Evolutionary conservation across 306 rosid genomes (phyloP).

Genomic region (Citrullus colocynthis): DNA sequence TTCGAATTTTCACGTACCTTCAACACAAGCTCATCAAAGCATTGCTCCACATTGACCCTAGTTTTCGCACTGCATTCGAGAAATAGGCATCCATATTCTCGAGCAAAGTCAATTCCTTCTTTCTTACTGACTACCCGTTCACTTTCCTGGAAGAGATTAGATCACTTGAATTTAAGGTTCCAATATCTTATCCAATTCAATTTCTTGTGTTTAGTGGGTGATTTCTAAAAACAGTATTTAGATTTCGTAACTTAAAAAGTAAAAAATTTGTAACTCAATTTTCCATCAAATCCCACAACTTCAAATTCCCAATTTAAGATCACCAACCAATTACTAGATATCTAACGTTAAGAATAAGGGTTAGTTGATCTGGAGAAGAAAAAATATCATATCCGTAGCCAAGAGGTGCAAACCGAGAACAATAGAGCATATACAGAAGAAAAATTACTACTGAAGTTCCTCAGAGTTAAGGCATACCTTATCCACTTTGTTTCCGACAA

Average conservation of each 20-base stretch:
- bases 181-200: neutral
- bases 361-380: neutral
- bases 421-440: neutral
- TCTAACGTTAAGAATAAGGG: neutral
- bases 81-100: slow-evolving; percentile 91
- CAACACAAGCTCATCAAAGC: slow-evolving; percentile 95
- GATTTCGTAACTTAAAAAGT: too few relatives aligned
- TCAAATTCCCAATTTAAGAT: neutral
- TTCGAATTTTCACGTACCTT: slow-evolving; percentile 35
- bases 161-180: neutral
- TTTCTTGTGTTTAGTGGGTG: neutral
- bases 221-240: too few relatives aligned
- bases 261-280: too few relatives aligned
- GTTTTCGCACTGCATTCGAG: slow-evolving; percentile 97
- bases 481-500: slow-evolving; percentile 95
- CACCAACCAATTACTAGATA: neutral
- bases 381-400: neutral
- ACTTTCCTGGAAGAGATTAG: slow-evolving; percentile 48
- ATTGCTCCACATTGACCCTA: slow-evolving; percentile 78
- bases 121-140: slow-evolving; percentile 77
- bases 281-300: too few relatives aligned
- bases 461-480: slow-evolving; percentile 40
- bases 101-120: slow-evolving; percentile 81
- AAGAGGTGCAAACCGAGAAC: neutral
- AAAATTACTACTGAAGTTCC: neutral